Evolutionary conservation across 352 stramenopile species (phyloP), one percentile per base, ranked within the genome.

Genomic region (Phytopythium sindhum): DNA sequence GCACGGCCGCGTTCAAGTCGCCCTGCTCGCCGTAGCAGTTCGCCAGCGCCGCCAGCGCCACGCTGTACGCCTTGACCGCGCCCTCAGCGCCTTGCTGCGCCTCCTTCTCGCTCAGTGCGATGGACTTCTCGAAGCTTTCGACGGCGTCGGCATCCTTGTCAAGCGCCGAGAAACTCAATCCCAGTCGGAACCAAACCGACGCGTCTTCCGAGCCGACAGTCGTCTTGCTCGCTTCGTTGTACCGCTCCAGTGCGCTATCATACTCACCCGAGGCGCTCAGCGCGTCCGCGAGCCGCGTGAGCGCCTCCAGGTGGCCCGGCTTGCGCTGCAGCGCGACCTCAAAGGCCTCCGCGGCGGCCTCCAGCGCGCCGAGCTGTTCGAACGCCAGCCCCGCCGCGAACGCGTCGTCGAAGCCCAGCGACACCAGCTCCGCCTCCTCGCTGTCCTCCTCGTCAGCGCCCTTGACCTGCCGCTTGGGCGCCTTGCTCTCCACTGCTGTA

Each of bases 311-410:
- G 56, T 89, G 71, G n/a, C 41, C 67, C 8, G 82, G 77, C n/a
- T 70, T 55, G 10, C 73, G 73, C 21, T 68, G 57, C 17, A 81
- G 67, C 0, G 82, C 82, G 48, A 63, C 65, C 29, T 75, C 58
- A 55, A 86, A 88, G 0, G 80, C 69, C 41, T 66, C 67, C 35
- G 79, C 35, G 4, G 82, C 82, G 12, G 72, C 79, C 11, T 89
- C 80, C 31, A 79, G 69, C 0, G 75, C 76, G 50, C 73, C 68
- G 14, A 91, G 63, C 63, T 91, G 78, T 60, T 89, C 70, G 45
- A 91, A 90, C 29, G 82, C 80, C 37, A 86, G 64, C 15, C 82
- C 82, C n/a, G 80, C 78, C 11, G 76, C 72, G 28, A 91, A 72
- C 10, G 81, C 80, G 60, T 91, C 80, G 26, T 80, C 71, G 42